These are phyloP conservation scores for Hypoxylon rickii DNA, from an alignment of 495 filamentous ascomycete species.

Conservation along the genomic window DNA sequence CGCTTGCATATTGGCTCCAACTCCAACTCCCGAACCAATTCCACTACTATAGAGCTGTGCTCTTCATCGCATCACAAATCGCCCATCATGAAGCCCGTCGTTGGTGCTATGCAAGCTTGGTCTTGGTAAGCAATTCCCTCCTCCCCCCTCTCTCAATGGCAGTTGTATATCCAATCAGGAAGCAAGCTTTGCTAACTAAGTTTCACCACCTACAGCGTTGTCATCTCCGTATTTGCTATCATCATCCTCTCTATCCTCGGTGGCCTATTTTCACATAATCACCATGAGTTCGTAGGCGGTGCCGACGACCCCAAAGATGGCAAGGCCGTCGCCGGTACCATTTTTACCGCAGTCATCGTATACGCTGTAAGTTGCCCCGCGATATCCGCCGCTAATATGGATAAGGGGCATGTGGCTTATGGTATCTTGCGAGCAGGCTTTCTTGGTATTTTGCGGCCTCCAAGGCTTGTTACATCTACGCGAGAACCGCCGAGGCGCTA, in stretches of 20 bases:
- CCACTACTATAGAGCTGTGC: neutral
- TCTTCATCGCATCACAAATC: neutral
- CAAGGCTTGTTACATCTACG: constrained; percentile 81
- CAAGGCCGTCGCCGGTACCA: constrained; percentile 73
- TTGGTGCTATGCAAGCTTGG: constrained; percentile 90
- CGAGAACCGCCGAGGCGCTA: constrained; percentile 77
- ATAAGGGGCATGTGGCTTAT: constrained; percentile 12
- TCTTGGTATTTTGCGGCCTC: constrained; percentile 86
- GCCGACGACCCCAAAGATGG: constrained; percentile 75
- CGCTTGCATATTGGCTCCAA: too few relatives aligned
- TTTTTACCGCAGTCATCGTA: constrained; percentile 83
- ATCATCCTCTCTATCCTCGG: constrained; percentile 85
- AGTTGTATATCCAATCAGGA: neutral
- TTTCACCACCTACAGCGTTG: constrained; percentile 60
- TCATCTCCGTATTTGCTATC: constrained; percentile 87
- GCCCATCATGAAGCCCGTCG: constrained; percentile 85
- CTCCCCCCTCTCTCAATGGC: neutral
- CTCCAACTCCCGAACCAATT: neutral
- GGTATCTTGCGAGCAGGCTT: constrained; percentile 57
- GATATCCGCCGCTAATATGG: neutral
- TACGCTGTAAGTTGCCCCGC: constrained; percentile 69
- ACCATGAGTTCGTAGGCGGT: constrained; percentile 79
- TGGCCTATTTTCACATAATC: constrained; percentile 73
- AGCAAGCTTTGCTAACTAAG: constrained; percentile 8
- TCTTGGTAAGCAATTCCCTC: constrained; percentile 66